Conservation (phyloP, 2,329 filamentous ascomycete species). For the Metarhizium anisopliae region DNA sequence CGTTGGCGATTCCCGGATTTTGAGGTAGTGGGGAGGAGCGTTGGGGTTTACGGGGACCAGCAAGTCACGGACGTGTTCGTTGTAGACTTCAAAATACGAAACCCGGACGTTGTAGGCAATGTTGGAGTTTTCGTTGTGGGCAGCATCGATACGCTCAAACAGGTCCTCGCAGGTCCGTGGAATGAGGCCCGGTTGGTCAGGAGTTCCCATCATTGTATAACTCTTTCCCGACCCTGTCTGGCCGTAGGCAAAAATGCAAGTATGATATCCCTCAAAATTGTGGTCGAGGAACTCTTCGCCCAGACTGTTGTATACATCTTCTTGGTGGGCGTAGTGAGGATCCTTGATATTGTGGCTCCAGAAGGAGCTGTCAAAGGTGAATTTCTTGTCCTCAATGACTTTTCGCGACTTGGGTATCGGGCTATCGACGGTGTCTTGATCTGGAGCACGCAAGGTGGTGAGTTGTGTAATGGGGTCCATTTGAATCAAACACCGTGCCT, state of each 20-base stretch:
- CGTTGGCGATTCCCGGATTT: slow-evolving; percentile 89
- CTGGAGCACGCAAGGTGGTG: slow-evolving; percentile 70
- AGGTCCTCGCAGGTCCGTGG: slow-evolving; percentile 92
- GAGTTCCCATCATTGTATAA: slow-evolving; percentile 94
- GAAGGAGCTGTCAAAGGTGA: slow-evolving; percentile 96
- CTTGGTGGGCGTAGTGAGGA: slow-evolving; percentile 81
- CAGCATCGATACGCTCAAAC: slow-evolving; percentile 81
- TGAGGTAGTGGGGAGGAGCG: slow-evolving; percentile 81
- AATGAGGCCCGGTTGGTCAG: slow-evolving; percentile 82
- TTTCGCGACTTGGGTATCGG: slow-evolving; percentile 59
- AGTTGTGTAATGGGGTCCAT: slow-evolving; percentile 86
- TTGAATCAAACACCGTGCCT: slow-evolving; percentile 74
- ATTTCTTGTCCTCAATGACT: slow-evolving; percentile 76
- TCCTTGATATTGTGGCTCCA: slow-evolving; percentile 83
- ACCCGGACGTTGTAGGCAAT: slow-evolving; percentile 96
- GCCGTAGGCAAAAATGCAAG: slow-evolving; percentile 97
- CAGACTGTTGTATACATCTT: slow-evolving; percentile 86
- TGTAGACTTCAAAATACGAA: slow-evolving; percentile 99
- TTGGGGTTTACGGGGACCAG: slow-evolving; percentile 64
- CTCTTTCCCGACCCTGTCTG: slow-evolving; percentile 97
- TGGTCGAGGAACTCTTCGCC: slow-evolving; percentile 97
- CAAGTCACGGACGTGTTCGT: slow-evolving; percentile 94
- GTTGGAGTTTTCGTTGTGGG: slow-evolving; percentile 71
- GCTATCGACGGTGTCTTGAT: slow-evolving; percentile 31
- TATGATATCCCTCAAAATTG: slow-evolving; percentile 99